Percentiles rank a stretch among this genome's conserved stretches.
Conservation (phyloP, 345 rosid genomes). For the Citrus unshiu region DNA sequence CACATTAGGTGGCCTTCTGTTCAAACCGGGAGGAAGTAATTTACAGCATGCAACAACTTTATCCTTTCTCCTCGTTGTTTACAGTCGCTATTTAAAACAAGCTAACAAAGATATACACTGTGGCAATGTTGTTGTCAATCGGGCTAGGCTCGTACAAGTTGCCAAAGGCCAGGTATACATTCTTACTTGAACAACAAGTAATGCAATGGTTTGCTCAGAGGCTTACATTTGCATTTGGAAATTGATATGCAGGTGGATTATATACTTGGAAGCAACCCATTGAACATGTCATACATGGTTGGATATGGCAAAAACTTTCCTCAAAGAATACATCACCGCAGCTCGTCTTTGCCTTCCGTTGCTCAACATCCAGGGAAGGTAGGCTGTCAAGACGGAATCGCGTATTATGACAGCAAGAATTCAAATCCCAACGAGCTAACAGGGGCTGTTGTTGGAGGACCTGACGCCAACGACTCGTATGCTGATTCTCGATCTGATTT, state of each 20-base stretch:
- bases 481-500: conserved; percentile 50
- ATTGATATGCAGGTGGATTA: conserved; percentile 55
- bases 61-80: conserved; percentile 48
- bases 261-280: conserved; percentile 78
- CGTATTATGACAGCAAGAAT: conserved; percentile 30
- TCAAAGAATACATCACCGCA: conserved; percentile 67
- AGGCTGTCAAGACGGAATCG: conserved; percentile 49
- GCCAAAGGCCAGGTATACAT: conserved; percentile 48
- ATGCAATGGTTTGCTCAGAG: no score
- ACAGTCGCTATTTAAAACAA: conserved; percentile 25
- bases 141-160: conserved; percentile 24
- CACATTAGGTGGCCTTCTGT: conserved; percentile 43
- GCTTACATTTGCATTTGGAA: neutral
- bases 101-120: conserved; percentile 26
- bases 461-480: conserved; percentile 52
- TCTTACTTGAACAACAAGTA: neutral
- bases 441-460: conserved; percentile 84
- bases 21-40: conserved; percentile 56
- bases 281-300: conserved; percentile 80
- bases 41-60: conserved; percentile 51
- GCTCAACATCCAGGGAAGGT: conserved; percentile 32
- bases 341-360: conserved; percentile 59
- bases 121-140: conserved; percentile 23
- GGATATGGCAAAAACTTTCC: conserved; percentile 70
- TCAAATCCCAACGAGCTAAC: conserved; percentile 60